These are phyloP conservation scores for Kluyveromyces sp. DNA, from an alignment of 1,139 yeast species.

Conservation along the genomic window DNA sequence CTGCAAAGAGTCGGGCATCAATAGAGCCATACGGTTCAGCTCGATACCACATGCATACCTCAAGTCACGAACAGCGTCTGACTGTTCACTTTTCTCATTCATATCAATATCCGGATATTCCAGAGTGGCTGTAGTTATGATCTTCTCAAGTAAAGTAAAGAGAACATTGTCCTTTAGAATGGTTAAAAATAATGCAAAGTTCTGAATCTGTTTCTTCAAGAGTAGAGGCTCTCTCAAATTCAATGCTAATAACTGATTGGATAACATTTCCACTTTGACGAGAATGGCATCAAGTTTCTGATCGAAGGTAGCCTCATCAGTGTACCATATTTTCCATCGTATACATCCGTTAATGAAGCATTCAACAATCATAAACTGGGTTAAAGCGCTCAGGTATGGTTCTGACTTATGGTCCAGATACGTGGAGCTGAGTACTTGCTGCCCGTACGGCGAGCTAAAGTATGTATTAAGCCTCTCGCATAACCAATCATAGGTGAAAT, in stretches of 20 bases:
- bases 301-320: constrained; percentile 50
- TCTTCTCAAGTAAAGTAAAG: constrained; percentile 80
- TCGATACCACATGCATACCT: constrained; percentile 94
- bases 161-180: constrained; percentile 72
- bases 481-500: constrained; percentile 76
- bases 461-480: constrained; percentile 65
- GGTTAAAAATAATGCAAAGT: constrained; percentile 96
- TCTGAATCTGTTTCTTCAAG: constrained; percentile 80
- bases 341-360: constrained; percentile 87
- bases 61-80: constrained; percentile 77
- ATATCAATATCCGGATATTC: constrained; percentile 60
- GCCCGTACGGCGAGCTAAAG: constrained; percentile 69
- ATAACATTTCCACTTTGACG: constrained; percentile 63
- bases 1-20: constrained; percentile 87
- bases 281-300: constrained; percentile 50
- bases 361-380: constrained; percentile 83
- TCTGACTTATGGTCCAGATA: constrained; percentile 52
- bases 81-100: constrained; percentile 57
- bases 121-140: constrained; percentile 80
- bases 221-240: constrained; percentile 73
- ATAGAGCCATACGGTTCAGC: constrained; percentile 81
- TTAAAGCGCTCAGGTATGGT: constrained; percentile 66
- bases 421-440: constrained; percentile 49
- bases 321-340: constrained; percentile 95
- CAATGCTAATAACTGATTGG: constrained; percentile 70